Percentiles rank a stretch among this genome's conserved stretches.
These are phyloP conservation scores for Monilinia aucupariae DNA, from an alignment of 2,329 filamentous ascomycete species.

Conservation along the genomic window DNA sequence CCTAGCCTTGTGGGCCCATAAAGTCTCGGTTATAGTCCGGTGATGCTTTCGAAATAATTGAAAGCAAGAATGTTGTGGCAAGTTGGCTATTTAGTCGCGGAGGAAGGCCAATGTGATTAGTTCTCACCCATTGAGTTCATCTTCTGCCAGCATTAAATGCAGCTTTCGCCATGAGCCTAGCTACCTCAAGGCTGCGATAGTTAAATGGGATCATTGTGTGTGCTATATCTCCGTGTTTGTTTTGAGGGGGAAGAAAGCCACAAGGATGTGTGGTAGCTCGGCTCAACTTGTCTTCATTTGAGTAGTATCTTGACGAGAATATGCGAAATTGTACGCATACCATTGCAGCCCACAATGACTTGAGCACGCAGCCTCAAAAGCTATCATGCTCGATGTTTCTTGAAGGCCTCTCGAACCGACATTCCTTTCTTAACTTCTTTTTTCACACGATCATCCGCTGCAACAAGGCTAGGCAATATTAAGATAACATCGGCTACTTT, in stretches of 20 bases:
- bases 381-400: constrained; percentile 35
- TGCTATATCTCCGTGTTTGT: background rate
- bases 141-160: background rate
- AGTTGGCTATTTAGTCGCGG: background rate
- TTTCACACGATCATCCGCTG: constrained; percentile 56
- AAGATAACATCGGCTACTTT: constrained; percentile 56
- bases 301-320: background rate
- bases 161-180: background rate
- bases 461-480: constrained; percentile 38
- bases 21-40: background rate
- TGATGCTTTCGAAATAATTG: background rate
- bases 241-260: background rate
- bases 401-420: constrained; percentile 62
- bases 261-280: background rate
- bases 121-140: background rate
- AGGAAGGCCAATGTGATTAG: background rate
- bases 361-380: background rate
- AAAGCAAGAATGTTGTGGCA: background rate
- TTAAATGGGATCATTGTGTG: background rate
- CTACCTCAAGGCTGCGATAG: background rate
- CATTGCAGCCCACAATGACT: background rate
- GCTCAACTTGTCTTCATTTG: background rate
- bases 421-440: constrained; percentile 58
- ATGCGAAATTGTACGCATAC: background rate
- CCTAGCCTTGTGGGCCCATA: background rate